phyloP scores from a whole-genome alignment of 169 alveolate species.

The Eimeria sp. region DNA sequence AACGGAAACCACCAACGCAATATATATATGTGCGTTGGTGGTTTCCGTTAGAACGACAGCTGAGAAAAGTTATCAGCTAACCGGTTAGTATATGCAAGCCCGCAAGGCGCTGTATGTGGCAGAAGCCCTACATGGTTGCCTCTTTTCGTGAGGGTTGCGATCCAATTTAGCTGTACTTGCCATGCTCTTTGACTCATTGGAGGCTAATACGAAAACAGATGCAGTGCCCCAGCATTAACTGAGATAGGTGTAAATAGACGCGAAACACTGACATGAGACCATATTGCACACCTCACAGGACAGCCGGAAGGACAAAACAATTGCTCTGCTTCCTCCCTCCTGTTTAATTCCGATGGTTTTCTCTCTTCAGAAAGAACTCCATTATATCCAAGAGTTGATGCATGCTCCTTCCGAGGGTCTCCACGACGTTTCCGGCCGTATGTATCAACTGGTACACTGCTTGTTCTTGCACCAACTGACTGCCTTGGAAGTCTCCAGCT shows the following conservation, averaged over 20 bases:
- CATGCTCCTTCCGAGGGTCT: slow-evolving; percentile 21
- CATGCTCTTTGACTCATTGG: not conserved
- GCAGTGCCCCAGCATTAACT: not conserved
- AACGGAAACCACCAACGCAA: no score
- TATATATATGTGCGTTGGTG: no score
- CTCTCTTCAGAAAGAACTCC: not conserved
- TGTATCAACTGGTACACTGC: slow-evolving; percentile 22
- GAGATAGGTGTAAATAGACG: not conserved
- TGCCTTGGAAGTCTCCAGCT: not conserved
- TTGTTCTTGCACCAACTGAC: not conserved
- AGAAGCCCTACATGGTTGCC: not conserved
- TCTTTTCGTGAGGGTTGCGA: not conserved
- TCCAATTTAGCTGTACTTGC: not conserved
- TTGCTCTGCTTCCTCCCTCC: not conserved
- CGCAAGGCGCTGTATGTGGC: not conserved
- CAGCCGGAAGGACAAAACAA: not conserved
- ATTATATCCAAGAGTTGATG: not conserved
- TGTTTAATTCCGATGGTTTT: not conserved
- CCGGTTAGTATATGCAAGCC: not conserved
- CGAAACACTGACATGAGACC: not conserved
- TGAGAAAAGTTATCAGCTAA: no score
- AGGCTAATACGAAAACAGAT: not conserved
- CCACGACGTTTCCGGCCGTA: not conserved
- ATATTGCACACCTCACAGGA: not conserved
- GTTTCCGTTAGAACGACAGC: no score